Conservation (phyloP, 2,329 filamentous ascomycete genomes). For the Pseudogymnoascus sp. region DNA sequence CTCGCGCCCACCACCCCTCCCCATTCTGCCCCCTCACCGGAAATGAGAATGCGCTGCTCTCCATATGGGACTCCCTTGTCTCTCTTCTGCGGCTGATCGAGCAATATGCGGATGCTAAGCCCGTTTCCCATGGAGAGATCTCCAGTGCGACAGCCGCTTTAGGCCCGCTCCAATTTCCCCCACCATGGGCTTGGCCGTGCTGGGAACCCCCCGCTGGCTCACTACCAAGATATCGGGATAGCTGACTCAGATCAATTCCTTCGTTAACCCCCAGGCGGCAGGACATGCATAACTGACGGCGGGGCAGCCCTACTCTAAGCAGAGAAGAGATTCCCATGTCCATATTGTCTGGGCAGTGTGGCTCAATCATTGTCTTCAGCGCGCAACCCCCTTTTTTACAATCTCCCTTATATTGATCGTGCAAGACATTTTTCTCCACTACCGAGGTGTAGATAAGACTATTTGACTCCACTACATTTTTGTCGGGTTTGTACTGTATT, state of each 20-base stretch:
- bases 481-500: neutral
- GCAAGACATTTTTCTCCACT: neutral
- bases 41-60: constrained; percentile 8
- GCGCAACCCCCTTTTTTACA: constrained; percentile 1
- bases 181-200: constrained; percentile 4
- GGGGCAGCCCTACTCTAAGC: neutral
- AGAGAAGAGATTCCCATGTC: neutral
- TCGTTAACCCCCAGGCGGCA: neutral
- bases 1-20: neutral
- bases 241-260: constrained; percentile 7
- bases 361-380: neutral
- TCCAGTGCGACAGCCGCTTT: constrained; percentile 7
- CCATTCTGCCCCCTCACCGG: constrained; percentile 1
- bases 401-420: neutral
- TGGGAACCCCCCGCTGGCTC: neutral
- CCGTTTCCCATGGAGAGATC: constrained; percentile 9
- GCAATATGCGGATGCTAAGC: constrained; percentile 8
- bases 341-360: neutral
- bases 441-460: neutral
- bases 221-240: constrained; percentile 9
- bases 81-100: constrained; percentile 5
- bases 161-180: constrained; percentile 1
- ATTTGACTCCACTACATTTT: neutral
- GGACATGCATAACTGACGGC: constrained; percentile 5
- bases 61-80: constrained; percentile 8